phyloP scores from a whole-genome alignment of 805 yeast genomes.

The Geotrichum ghanense region DNA sequence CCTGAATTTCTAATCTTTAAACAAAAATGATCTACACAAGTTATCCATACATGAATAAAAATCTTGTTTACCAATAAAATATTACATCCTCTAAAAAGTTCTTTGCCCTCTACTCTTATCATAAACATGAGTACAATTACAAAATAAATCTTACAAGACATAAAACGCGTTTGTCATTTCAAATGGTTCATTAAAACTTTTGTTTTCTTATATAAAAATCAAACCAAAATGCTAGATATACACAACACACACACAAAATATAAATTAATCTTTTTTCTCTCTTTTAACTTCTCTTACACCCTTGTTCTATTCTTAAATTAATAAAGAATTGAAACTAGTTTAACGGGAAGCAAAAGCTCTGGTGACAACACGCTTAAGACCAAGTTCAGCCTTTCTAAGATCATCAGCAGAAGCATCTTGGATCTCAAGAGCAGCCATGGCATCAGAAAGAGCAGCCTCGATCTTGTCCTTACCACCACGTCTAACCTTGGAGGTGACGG shows the following conservation, averaged over 20 bases:
- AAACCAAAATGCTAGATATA: slow-evolving; percentile 2
- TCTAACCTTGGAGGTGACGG: slow-evolving; percentile 94
- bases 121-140: no score
- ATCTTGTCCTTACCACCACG: slow-evolving; percentile 94
- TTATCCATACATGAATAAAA: no score
- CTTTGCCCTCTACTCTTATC: no score
- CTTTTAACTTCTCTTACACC: background rate
- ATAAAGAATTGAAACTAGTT: slow-evolving; percentile 5
- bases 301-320: background rate
- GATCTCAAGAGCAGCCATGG: slow-evolving; percentile 93
- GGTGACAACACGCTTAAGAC: slow-evolving; percentile 98
- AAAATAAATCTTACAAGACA: no score
- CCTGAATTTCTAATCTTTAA: no score
- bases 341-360: slow-evolving; percentile 96
- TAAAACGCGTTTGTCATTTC: no score
- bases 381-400: slow-evolving; percentile 97
- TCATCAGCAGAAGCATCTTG: slow-evolving; percentile 96
- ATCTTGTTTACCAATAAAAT: no score
- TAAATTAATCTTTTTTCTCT: slow-evolving; percentile 2
- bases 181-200: no score
- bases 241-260: background rate
- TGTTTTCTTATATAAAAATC: background rate
- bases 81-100: no score
- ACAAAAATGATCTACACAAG: no score
- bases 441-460: slow-evolving; percentile 96